phyloP scores from a whole-genome alignment of 371 early-diverging fungal genomes.

The Rhizomucor miehei region DNA sequence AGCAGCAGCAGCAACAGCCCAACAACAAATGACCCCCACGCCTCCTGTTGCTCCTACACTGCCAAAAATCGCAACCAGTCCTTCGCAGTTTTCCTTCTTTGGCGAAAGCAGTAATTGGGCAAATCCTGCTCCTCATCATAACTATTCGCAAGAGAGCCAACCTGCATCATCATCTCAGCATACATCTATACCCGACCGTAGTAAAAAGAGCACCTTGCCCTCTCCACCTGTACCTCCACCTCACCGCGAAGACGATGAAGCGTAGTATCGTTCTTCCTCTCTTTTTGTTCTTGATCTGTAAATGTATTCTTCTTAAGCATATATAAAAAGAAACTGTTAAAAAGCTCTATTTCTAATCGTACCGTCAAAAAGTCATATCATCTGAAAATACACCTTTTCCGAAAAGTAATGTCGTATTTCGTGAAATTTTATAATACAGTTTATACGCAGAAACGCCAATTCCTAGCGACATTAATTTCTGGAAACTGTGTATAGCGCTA shows the following conservation, averaged over 20 bases:
- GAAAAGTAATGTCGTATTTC: too few species aligned
- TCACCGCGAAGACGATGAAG: neutral
- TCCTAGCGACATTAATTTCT: too few species aligned
- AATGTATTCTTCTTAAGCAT: too few species aligned
- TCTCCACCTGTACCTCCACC: neutral
- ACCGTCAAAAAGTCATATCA: too few species aligned
- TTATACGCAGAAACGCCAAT: too few species aligned
- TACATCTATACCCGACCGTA: neutral
- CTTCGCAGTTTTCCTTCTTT: neutral
- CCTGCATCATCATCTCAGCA: neutral
- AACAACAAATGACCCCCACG: neutral
- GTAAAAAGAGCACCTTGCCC: neutral
- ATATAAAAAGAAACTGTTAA: too few species aligned
- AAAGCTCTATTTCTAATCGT: too few species aligned
- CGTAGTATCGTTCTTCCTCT: too few species aligned
- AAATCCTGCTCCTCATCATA: constrained; percentile 12
- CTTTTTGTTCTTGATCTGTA: too few species aligned
- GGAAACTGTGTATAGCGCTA: too few species aligned
- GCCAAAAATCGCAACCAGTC: neutral
- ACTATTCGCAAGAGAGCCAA: neutral
- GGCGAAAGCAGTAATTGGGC: constrained; percentile 3
- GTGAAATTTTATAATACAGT: too few species aligned
- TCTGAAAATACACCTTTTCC: too few species aligned
- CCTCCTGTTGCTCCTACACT: neutral
- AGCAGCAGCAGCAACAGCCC: neutral